phyloP scores from a whole-genome alignment of 495 filamentous ascomycete genomes.

The Penicillium ochrochloron region DNA sequence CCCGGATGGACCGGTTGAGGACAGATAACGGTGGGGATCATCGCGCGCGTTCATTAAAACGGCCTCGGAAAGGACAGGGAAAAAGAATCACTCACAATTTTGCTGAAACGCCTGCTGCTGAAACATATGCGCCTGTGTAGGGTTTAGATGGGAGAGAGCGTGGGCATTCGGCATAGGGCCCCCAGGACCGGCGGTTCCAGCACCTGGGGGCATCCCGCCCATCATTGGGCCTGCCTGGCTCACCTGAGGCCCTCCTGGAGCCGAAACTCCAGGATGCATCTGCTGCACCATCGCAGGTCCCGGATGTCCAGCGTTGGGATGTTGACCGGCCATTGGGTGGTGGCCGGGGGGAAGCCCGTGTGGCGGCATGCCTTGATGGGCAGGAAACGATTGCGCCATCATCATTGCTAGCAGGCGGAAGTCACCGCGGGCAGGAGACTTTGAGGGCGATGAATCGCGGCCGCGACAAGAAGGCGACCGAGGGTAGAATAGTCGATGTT shows the following conservation, averaged over 20 bases:
- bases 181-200: slow-evolving; percentile 53
- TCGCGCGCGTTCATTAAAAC: background rate
- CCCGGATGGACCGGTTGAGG: background rate
- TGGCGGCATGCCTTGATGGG: slow-evolving; percentile 73
- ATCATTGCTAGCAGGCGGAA: slow-evolving; percentile 65
- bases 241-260: slow-evolving; percentile 75
- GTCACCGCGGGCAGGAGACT: slow-evolving; percentile 41
- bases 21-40: background rate
- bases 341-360: slow-evolving; percentile 79
- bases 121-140: slow-evolving; percentile 66
- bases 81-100: slow-evolving; percentile 40
- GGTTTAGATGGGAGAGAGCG: slow-evolving; percentile 79
- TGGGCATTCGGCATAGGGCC: slow-evolving; percentile 72
- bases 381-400: slow-evolving; percentile 72
- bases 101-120: slow-evolving; percentile 58
- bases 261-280: slow-evolving; percentile 85
- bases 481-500: slow-evolving; percentile 27
- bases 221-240: slow-evolving; percentile 79
- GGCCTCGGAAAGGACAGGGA: background rate
- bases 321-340: slow-evolving; percentile 76
- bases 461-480: slow-evolving; percentile 25
- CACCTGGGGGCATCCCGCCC: slow-evolving; percentile 79
- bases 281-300: slow-evolving; percentile 71
- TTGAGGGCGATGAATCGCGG: slow-evolving; percentile 23
- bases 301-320: slow-evolving; percentile 63